Evolutionary conservation across 306 rosid species (phyloP), one percentile per base, ranked within the genome.

Genomic region (Rubus idaeus): DNA sequence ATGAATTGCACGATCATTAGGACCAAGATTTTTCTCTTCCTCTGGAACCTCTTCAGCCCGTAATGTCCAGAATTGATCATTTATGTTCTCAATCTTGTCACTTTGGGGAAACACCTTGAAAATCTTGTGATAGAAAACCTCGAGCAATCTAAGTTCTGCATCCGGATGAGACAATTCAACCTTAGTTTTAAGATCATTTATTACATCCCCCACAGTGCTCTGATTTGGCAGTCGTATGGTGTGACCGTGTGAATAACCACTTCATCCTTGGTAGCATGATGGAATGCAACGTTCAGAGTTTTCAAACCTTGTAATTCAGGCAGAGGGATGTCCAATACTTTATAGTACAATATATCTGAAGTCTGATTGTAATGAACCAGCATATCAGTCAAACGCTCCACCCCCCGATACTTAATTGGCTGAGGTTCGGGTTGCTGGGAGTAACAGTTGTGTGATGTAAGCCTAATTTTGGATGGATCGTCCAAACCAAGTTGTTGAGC

Each of bases 371-470:
- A 93, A 86, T 93, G 97, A 72, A 91, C 91, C 74, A 91, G 86
- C 97, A 93, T 93, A 83, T 93, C 97, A 73, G 93, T 89, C 79
- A 93, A 88, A 83, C 79, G 91, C 0, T 93, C 98, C 75, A 87
- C 90, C 68, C 97, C 98, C 14, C 97, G 88, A 71, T 89, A 93
- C 80, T 93, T 89, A 17, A 93, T 89, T 62, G 98, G 91, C 78
- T 93, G 98, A 20, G 97, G 98, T 77, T 89, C 91, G 41, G 98
- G 98, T 82, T 91, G 97, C 68, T 93, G 98, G 71, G 98, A 93
- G 84, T 93, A 93, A 79, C 95, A 93, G 82, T 91, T 91, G 78
- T 93, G 98, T 3, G 98, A 88, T 14, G 97, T 93, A 13, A 93
- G 93, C 83, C 98, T 91, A 50, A 93, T 75, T 84, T 89, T 91